Percentiles rank a stretch among this genome's conserved stretches.
Evolutionary conservation across 176 grass and related monocot species (phyloP).

Genomic region (Poa annua): DNA sequence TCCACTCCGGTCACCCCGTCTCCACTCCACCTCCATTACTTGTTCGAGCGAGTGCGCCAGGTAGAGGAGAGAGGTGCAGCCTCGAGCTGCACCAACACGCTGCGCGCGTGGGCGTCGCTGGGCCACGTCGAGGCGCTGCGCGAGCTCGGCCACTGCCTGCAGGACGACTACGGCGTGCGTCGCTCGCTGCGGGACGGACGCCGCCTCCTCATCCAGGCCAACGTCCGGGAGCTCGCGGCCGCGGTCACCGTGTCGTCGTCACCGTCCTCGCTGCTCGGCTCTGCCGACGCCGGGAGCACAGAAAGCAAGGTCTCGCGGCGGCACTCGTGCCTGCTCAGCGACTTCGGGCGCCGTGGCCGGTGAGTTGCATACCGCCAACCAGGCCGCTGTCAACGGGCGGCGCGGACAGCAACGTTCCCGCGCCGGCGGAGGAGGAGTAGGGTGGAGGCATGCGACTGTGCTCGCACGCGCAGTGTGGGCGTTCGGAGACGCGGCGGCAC

Average conservation of each 20-base stretch:
- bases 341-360: constrained; percentile 38
- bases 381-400: background rate
- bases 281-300: background rate
- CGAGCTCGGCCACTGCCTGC: constrained; percentile 84
- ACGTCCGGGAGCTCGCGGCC: constrained; percentile 52
- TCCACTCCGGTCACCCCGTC: too few relatives aligned
- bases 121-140: constrained; percentile 80
- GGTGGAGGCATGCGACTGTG: constrained; percentile 55
- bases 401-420: too few relatives aligned
- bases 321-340: constrained; percentile 51
- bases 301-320: background rate
- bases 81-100: too few relatives aligned
- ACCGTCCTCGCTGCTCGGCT: constrained; percentile 16
- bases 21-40: too few relatives aligned
- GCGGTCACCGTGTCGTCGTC: constrained; percentile 11
- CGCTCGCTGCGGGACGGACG: constrained; percentile 57
- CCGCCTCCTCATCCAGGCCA: constrained; percentile 69
- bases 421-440: background rate
- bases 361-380: constrained; percentile 64
- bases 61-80: too few relatives aligned
- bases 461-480: constrained; percentile 64
- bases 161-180: constrained; percentile 70
- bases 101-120: constrained; percentile 66
- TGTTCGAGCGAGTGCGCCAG: too few relatives aligned
- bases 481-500: constrained; percentile 66